Evolutionary conservation across 352 stramenopile species (phyloP), one percentile per base, ranked within the genome.

Genomic region (Phytophthora capsici): DNA sequence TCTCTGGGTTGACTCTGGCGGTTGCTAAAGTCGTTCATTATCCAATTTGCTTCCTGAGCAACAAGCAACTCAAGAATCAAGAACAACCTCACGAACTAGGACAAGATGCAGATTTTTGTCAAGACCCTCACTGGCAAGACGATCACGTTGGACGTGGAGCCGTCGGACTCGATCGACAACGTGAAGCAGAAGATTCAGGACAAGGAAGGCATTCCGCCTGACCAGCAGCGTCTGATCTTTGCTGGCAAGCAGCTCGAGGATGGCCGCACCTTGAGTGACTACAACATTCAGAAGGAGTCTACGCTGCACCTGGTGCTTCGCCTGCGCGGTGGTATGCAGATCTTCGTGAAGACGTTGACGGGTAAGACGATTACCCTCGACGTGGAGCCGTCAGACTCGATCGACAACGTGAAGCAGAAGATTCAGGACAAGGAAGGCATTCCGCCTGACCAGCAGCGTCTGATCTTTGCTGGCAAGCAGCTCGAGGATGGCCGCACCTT

Each of bases 391-490:
- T 68, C 60, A 25, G 59, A 68, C 43, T 68, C 59, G 34, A 68
- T 68, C 34, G 51, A 67, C 59, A 67, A 67, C 50, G 55, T 65
- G 16, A 64, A 63, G 61, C 44, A 57, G 7, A 69, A 64, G 28
- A 63, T 62, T 50, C 46, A 63, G 25, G 53, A 71, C 63, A 70
- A 71, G 60, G 54, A 98, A 70, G 94, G 93, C 49, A 98, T 98
- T 41, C 96, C 94, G 25, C 79, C 91, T 36, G 95, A 98, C 67
- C 93, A 98, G 78, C 95, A 99, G 77, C 84, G 95, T 38, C 81
- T 98, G 50, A 99, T 98, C 68, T 98, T 98, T 73, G 94, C 88
- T 23, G 96, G 95, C 49, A 97, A 98, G 79, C 96, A 99, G 84
- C 77, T 99, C 10, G 91, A 98, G 54, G 60, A 69, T 30, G 60